Conservation (phyloP, 176 grass and related monocot species). For the Microstegium vimineum region DNA sequence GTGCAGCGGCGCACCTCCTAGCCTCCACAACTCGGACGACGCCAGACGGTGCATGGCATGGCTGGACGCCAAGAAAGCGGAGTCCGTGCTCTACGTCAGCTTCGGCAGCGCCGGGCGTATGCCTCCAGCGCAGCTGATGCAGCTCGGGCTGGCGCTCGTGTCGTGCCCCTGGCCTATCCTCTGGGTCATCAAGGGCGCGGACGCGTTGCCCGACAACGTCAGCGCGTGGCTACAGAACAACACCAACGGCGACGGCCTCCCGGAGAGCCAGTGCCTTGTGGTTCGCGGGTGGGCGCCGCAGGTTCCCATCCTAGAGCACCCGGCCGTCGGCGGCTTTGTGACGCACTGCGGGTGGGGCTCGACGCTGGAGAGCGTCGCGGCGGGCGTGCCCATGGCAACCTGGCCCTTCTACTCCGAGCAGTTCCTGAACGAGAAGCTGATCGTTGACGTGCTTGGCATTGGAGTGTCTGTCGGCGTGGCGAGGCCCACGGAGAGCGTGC, state of each 20-base stretch:
- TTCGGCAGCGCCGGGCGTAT: slow-evolving; percentile 60
- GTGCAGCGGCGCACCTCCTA: slow-evolving; percentile 4
- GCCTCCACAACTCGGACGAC: neutral
- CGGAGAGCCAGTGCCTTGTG: slow-evolving; percentile 28
- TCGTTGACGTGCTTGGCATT: slow-evolving; percentile 49
- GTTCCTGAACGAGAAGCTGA: slow-evolving; percentile 66
- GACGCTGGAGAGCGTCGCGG: slow-evolving; percentile 46
- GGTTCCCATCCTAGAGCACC: slow-evolving; percentile 55
- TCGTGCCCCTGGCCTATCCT: slow-evolving; percentile 41
- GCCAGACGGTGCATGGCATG: slow-evolving; percentile 41
- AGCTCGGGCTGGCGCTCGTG: slow-evolving; percentile 51
- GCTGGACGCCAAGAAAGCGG: slow-evolving; percentile 46
- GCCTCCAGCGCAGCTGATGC: slow-evolving; percentile 33
- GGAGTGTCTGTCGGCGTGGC: slow-evolving; percentile 46
- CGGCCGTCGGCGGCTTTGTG: slow-evolving; percentile 48
- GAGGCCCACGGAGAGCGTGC: neutral
- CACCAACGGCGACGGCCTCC: slow-evolving; percentile 7
- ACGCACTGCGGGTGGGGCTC: slow-evolving; percentile 87
- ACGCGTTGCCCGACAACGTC: slow-evolving; percentile 23
- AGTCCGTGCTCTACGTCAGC: slow-evolving; percentile 62
- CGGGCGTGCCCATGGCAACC: slow-evolving; percentile 43
- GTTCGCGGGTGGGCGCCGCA: slow-evolving; percentile 64
- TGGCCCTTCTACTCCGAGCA: slow-evolving; percentile 63
- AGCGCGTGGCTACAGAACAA: slow-evolving; percentile 37
- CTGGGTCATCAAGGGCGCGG: slow-evolving; percentile 50